Base-by-base conservation (phyloP, 2,329 filamentous ascomycete species). In the Colletotrichum acutatum region DNA sequence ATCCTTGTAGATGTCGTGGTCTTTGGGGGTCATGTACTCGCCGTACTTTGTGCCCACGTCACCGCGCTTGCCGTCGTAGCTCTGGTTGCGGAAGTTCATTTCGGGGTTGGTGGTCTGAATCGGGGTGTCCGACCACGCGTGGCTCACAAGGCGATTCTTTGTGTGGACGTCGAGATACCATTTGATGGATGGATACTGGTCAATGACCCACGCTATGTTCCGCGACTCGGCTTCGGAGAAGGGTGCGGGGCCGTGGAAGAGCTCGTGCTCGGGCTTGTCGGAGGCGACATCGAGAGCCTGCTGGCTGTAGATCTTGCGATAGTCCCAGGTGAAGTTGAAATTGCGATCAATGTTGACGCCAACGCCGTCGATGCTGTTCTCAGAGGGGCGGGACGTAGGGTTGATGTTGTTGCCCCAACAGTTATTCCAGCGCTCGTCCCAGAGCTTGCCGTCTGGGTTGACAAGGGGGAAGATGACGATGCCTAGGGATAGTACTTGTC, bases 121-220 rank as follows among this genome's bases (percentile, higher is more conserved):
- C 75, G 90, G 88, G 72, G 88, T 86, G 24, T 89, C 88, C 7
- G 60, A 26, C 89, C 89, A 91, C 63, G 82, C 84, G 79, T 90
- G 90, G 5, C 90, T 80, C 22, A 91, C 81, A 37, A 85, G 82
- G 1, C 86, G 87, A 0, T 84, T 83, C 22, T 84, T 86, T 0
- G 88, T 89, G 82, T 90, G 89, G 56, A 90, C 82, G 74, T 91
- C 89, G 68, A 90, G 80, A 77, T 89, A 89, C 87, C 88, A 90
- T 28, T 86, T 82, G 58, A 90, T 80, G 46, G 84, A 84, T 46
- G 81, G 78, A 78, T 86, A 87, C 24, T 82, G 81, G 74, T 87
- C 83, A 75, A 90, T 80, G 6, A 88, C 78, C 80, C 86, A 89
- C 68, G 84, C 85, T 64, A 89, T 83, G 77, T 86, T 88, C 78